Conservation (phyloP, 192 early-diverging fungal genomes). For the Linnemannia exigua region DNA sequence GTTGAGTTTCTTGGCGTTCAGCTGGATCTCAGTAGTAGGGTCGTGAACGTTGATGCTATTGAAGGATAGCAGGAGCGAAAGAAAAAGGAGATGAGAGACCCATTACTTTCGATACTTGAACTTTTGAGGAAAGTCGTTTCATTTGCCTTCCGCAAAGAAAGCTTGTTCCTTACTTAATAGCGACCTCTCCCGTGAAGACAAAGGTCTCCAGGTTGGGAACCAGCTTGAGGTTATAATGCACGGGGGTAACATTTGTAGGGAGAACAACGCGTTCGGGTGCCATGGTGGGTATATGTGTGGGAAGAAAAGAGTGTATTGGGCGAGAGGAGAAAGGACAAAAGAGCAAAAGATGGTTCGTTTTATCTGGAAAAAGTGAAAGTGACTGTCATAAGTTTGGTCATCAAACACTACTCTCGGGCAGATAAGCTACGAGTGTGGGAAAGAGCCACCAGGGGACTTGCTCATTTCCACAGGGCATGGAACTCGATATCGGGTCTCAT, state of each 20-base stretch:
- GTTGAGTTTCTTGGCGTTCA: conserved; percentile 37
- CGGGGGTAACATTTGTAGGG: conserved; percentile 86
- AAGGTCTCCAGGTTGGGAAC: conserved; percentile 85
- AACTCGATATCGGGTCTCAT: background rate
- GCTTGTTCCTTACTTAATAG: conserved; percentile 24
- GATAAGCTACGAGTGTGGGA: too few relatives aligned
- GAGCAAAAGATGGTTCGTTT: background rate
- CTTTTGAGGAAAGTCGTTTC: too few relatives aligned
- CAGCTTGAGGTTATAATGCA: conserved; percentile 85
- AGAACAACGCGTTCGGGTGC: conserved; percentile 75
- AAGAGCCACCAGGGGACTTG: too few relatives aligned
- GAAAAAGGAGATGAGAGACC: background rate
- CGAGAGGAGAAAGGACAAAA: background rate
- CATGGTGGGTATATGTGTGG: conserved; percentile 16
- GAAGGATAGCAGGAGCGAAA: background rate
- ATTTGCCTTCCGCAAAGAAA: background rate
- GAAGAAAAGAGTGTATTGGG: background rate
- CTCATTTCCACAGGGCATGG: background rate
- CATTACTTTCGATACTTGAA: background rate
- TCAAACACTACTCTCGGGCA: too few relatives aligned
- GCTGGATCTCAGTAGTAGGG: conserved; percentile 16
- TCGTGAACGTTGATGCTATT: conserved; percentile 34
- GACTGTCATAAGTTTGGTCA: background rate
- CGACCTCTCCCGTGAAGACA: conserved; percentile 73
- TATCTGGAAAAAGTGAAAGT: background rate